These are phyloP conservation scores for Thalassiosira livingstoniorum DNA, from an alignment of 352 stramenopile species.

Conservation along the genomic window DNA sequence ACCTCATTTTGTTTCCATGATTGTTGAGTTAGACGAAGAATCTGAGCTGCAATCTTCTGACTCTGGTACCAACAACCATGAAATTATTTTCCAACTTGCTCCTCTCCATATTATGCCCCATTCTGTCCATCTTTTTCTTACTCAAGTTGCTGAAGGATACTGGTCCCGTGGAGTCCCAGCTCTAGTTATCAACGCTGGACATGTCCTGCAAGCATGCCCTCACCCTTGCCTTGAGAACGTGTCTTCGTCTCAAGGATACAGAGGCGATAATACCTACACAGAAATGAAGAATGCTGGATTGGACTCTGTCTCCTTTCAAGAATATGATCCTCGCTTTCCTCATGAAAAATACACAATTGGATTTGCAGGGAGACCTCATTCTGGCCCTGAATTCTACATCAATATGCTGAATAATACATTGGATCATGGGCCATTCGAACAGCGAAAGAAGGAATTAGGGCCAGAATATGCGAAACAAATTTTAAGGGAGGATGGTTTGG, in stretches of 20 bases:
- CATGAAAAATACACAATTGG: conserved; percentile 84
- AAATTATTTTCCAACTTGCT: conserved; percentile 76
- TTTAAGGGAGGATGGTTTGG: conserved; percentile 5
- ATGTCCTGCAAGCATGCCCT: conserved; percentile 79
- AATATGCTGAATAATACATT: conserved; percentile 80
- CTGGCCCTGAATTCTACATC: conserved; percentile 86
- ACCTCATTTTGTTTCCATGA: conserved; percentile 71
- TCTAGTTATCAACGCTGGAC: conserved; percentile 68
- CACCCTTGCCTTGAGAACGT: conserved; percentile 38
- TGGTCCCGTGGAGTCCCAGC: conserved; percentile 68
- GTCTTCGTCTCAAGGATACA: conserved; percentile 9
- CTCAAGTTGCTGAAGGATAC: conserved; percentile 69
- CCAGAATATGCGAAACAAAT: background rate
- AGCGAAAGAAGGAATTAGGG: conserved; percentile 21
- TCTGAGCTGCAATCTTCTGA: conserved; percentile 4
- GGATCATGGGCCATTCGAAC: conserved; percentile 79
- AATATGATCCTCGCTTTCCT: conserved; percentile 78
- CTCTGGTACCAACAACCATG: background rate
- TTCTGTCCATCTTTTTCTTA: conserved; percentile 76
- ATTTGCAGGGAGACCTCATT: conserved; percentile 76
- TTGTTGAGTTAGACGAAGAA: conserved; percentile 62
- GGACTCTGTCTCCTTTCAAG: conserved; percentile 78
- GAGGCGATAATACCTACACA: conserved; percentile 25
- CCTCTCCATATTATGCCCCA: conserved; percentile 75
- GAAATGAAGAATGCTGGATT: conserved; percentile 61